Percentiles rank a stretch among this genome's conserved stretches.
Conservation (phyloP, 441 rosid species). For the Eruca vesicaria region DNA sequence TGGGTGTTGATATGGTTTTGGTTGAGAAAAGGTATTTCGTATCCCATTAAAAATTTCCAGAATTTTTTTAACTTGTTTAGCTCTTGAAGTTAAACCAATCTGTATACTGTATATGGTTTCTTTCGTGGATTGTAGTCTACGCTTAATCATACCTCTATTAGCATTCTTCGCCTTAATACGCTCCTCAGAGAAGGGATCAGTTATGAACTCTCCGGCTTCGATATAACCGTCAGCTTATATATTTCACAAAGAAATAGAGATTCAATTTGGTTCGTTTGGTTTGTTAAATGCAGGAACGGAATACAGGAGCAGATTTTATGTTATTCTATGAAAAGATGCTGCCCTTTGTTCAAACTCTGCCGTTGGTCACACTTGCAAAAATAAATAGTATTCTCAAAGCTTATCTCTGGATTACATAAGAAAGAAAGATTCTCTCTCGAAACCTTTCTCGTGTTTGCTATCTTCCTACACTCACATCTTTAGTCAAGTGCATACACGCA, state of each 20-base stretch:
- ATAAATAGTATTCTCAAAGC: slow-evolving; percentile 57
- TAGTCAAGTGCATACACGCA: not conserved
- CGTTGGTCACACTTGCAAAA: slow-evolving; percentile 57
- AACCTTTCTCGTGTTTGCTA: slow-evolving; percentile 65
- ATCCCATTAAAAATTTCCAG: not conserved
- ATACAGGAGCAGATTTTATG: slow-evolving; percentile 87
- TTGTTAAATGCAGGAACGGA: slow-evolving; percentile 57
- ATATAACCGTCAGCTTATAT: not conserved
- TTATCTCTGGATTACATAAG: slow-evolving; percentile 60
- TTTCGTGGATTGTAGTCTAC: not conserved
- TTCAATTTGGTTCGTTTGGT: not conserved
- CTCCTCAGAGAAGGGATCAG: not conserved
- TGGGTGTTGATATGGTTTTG: too few relatives aligned
- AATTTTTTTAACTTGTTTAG: not conserved
- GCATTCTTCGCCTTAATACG: not conserved
- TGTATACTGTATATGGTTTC: not conserved
- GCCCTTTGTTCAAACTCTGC: slow-evolving; percentile 67
- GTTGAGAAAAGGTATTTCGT: not conserved
- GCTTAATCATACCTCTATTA: not conserved
- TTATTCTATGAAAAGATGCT: slow-evolving; percentile 59
- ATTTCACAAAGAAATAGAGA: not conserved
- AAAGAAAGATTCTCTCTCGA: slow-evolving; percentile 73
- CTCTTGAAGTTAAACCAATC: not conserved
- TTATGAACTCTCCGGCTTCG: not conserved
- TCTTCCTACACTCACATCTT: not conserved